These are phyloP conservation scores for Chloroidium sp. DNA, from an alignment of 163 green algal genomes.

Conservation along the genomic window DNA sequence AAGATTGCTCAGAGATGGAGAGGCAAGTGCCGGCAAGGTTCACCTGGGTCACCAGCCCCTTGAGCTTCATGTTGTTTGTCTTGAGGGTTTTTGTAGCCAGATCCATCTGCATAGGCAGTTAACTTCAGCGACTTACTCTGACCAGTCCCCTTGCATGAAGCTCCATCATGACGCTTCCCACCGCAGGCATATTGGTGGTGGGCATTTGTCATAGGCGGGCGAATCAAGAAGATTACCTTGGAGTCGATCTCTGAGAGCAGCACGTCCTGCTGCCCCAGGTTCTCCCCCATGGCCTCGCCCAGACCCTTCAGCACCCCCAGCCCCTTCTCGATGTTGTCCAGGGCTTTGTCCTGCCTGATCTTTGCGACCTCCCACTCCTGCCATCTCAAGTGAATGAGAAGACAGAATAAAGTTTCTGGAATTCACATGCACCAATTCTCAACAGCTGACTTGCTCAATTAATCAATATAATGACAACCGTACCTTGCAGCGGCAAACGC, in stretches of 20 bases:
- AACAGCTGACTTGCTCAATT: neutral
- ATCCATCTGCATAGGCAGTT: conserved; percentile 31
- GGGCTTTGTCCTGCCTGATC: conserved; percentile 39
- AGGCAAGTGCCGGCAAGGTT: too few relatives aligned
- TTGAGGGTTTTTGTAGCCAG: conserved; percentile 37
- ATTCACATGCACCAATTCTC: neutral
- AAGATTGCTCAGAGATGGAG: too few relatives aligned
- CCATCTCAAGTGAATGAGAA: neutral
- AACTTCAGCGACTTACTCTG: too few relatives aligned
- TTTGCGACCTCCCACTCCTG: conserved; percentile 39
- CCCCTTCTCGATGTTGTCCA: conserved; percentile 56
- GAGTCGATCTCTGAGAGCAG: conserved; percentile 43
- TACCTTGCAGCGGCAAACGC: neutral
- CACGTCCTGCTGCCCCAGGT: conserved; percentile 47
- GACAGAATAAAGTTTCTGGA: neutral
- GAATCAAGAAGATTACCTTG: conserved; percentile 14
- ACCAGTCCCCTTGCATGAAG: too few relatives aligned
- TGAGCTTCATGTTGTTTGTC: conserved; percentile 60
- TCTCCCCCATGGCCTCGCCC: conserved; percentile 50
- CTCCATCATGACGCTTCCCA: too few relatives aligned
- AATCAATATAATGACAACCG: neutral
- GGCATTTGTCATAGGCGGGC: too few relatives aligned
- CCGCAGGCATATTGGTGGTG: too few relatives aligned
- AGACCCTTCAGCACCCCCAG: conserved; percentile 50
- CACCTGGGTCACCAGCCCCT: conserved; percentile 43